phyloP scores from a whole-genome alignment of 78 protist genomes.

The Dictyostelium firmibasis region DNA sequence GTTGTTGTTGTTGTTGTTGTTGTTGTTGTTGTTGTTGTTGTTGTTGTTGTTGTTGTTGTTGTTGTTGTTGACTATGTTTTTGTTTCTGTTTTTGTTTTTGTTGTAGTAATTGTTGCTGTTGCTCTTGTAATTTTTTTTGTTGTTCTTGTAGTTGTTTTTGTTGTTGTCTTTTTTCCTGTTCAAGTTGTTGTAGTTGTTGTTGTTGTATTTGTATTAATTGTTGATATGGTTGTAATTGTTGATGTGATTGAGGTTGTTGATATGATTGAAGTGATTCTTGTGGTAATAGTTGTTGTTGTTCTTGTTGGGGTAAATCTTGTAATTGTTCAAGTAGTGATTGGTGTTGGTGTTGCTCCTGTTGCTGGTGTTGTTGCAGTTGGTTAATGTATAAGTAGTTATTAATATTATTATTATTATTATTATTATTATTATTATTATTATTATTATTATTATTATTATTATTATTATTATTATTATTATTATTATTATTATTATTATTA shows the following conservation, averaged over 20 bases:
- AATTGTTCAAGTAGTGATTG: neutral
- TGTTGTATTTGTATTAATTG: neutral
- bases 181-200: neutral
- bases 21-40: neutral
- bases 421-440: no score
- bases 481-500: no score
- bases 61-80: neutral
- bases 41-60: neutral
- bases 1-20: neutral
- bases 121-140: neutral
- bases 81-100: neutral
- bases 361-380: neutral
- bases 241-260: neutral
- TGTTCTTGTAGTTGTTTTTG: neutral
- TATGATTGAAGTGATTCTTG: neutral
- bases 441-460: no score
- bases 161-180: neutral
- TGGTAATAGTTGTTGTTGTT: neutral
- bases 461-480: no score
- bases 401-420: no score
- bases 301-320: neutral
- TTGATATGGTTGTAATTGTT: neutral
- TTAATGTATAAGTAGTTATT: neutral
- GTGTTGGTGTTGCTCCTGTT: neutral
- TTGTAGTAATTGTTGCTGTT: neutral